These are phyloP conservation scores for Boletus pseudo-olivaceus DNA, from an alignment of 768 basidiomycete species.

Conservation along the genomic window DNA sequence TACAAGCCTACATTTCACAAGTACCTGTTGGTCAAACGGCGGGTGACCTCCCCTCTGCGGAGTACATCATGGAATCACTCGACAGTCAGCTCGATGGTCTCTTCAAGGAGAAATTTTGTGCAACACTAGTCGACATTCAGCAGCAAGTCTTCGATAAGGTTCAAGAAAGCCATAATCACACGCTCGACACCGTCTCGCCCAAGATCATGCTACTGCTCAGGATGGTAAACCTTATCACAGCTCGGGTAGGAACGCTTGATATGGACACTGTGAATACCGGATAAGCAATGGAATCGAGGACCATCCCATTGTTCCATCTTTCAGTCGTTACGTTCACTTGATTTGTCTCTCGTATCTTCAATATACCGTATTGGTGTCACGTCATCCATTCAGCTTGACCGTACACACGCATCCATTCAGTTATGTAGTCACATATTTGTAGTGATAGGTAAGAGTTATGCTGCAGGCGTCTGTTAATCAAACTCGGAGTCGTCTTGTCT, in stretches of 20 bases:
- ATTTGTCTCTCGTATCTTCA: neutral
- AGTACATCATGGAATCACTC: constrained; percentile 31
- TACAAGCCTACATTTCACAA: constrained; percentile 33
- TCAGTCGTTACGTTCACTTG: neutral
- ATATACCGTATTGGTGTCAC: neutral
- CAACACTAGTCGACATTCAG: constrained; percentile 19
- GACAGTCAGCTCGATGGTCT: constrained; percentile 23
- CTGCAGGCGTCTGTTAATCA: constrained; percentile 33
- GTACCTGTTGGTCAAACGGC: constrained; percentile 8
- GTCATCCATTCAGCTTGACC: neutral
- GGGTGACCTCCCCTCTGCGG: constrained; percentile 22
- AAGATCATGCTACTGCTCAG: constrained; percentile 24
- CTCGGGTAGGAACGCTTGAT: constrained; percentile 24
- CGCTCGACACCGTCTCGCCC: constrained; percentile 26
- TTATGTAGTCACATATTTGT: constrained; percentile 18
- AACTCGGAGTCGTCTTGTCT: constrained; percentile 80
- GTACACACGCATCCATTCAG: constrained; percentile 7
- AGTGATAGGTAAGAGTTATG: neutral
- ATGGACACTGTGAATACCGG: neutral
- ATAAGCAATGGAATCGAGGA: constrained; percentile 1
- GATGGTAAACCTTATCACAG: constrained; percentile 32
- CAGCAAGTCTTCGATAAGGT: constrained; percentile 24
- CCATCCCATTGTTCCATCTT: neutral
- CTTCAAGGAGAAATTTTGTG: constrained; percentile 22
- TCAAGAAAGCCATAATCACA: constrained; percentile 17